Conservation (phyloP, 2,329 filamentous ascomycete species). For the Botrytis aclada region DNA sequence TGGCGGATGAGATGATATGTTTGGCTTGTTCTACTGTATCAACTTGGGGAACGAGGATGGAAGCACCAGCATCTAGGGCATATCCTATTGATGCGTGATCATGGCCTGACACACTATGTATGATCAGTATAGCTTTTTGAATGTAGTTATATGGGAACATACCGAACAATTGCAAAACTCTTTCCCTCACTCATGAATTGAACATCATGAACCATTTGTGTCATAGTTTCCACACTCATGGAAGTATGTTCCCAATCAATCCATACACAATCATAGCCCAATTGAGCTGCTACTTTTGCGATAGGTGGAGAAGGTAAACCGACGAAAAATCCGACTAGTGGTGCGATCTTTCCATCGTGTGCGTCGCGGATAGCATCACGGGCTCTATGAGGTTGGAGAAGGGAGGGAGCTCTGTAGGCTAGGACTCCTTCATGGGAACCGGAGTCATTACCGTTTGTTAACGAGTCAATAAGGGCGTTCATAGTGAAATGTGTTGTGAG, state of each 20-base stretch:
- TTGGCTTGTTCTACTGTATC: constrained; percentile 47
- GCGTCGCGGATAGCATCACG: constrained; percentile 47
- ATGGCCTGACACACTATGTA: constrained; percentile 43
- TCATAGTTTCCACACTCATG: constrained; percentile 50
- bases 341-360: constrained; percentile 45
- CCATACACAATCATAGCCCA: constrained; percentile 46
- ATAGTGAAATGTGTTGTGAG: background rate
- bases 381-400: constrained; percentile 47
- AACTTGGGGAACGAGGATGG: constrained; percentile 47
- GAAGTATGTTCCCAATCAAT: constrained; percentile 50
- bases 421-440: constrained; percentile 38
- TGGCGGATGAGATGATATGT: constrained; percentile 44
- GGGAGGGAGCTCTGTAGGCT: constrained; percentile 44
- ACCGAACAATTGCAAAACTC: constrained; percentile 47
- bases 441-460: background rate
- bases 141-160: constrained; percentile 10
- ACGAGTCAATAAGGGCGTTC: background rate
- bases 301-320: constrained; percentile 43
- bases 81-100: constrained; percentile 48
- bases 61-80: constrained; percentile 49
- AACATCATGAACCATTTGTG: constrained; percentile 47
- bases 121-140: background rate
- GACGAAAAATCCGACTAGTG: constrained; percentile 44
- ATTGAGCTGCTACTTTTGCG: constrained; percentile 43
- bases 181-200: constrained; percentile 47